These are phyloP conservation scores for Chenopodium quinoa DNA, from an alignment of 148 eudicot genomes.

Conservation along the genomic window DNA sequence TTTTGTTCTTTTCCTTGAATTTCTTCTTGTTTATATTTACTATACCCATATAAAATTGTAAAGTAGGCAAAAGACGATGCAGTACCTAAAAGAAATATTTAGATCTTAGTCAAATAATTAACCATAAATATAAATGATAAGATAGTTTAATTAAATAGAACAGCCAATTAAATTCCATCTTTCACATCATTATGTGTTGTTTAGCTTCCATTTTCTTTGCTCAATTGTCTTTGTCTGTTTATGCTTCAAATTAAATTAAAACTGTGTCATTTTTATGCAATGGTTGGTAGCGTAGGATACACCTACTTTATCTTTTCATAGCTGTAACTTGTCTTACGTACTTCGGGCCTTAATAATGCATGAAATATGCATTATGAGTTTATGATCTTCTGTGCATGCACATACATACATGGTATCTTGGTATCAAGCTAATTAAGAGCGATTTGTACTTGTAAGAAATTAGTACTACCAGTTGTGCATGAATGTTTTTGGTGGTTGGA, in stretches of 20 bases:
- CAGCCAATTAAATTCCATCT: neutral
- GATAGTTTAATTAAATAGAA: neutral
- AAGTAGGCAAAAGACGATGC: neutral
- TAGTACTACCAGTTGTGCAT: no score
- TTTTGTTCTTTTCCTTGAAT: neutral
- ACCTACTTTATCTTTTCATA: neutral
- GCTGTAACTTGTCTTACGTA: neutral
- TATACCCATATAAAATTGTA: neutral
- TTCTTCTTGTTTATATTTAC: neutral
- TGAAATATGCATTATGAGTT: neutral
- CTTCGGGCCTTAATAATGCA: neutral
- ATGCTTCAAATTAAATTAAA: neutral
- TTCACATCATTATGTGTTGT: neutral
- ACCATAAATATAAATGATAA: neutral
- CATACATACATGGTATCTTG: no score
- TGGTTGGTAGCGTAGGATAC: neutral
- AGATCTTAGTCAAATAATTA: neutral
- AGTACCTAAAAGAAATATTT: neutral
- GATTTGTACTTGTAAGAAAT: no score
- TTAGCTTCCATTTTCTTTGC: neutral
- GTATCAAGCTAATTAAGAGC: no score
- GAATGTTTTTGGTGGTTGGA: no score
- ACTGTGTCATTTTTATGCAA: neutral
- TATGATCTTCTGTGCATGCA: neutral
- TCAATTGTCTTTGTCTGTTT: neutral